Evolutionary conservation across 805 yeast species (phyloP).

Genomic region (Candida vaughaniae): DNA sequence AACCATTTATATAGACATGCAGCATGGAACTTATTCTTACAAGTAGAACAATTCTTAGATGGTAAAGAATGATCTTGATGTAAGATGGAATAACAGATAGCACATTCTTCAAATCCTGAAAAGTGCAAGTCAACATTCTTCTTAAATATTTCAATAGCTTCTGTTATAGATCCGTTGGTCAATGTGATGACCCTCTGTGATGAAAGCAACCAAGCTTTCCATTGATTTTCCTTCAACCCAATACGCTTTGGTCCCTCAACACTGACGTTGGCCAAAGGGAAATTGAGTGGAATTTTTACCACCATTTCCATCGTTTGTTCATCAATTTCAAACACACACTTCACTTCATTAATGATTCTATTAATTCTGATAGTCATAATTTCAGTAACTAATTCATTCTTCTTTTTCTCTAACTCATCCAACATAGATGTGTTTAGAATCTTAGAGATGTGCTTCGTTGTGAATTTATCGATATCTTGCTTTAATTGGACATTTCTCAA

Average conservation of each 20-base stretch:
- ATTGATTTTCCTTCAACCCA: slow-evolving; percentile 88
- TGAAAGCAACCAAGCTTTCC: slow-evolving; percentile 94
- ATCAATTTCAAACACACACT: slow-evolving; percentile 73
- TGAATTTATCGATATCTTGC: slow-evolving; percentile 58
- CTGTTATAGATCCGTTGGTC: slow-evolving; percentile 69
- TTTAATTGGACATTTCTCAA: slow-evolving; percentile 68
- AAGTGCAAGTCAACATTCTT: slow-evolving; percentile 81
- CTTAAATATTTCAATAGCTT: slow-evolving; percentile 65
- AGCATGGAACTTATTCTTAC: slow-evolving; percentile 92
- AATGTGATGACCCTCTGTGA: slow-evolving; percentile 79
- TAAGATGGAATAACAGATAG: slow-evolving; percentile 89
- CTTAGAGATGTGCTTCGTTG: slow-evolving; percentile 63
- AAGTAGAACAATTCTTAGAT: slow-evolving; percentile 81
- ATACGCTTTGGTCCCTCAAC: slow-evolving; percentile 77
- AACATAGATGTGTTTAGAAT: slow-evolving; percentile 58
- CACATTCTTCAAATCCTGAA: slow-evolving; percentile 94
- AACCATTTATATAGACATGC: slow-evolving; percentile 98
- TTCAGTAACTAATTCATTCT: slow-evolving; percentile 31
- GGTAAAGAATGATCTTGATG: slow-evolving; percentile 92
- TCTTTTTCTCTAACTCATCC: slow-evolving; percentile 44
- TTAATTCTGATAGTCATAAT: slow-evolving; percentile 62
- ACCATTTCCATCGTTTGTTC: slow-evolving; percentile 84
- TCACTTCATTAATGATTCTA: slow-evolving; percentile 62
- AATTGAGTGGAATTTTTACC: slow-evolving; percentile 68
- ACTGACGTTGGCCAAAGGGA: slow-evolving; percentile 72